These are phyloP conservation scores for Schwanniomyces pseudopolymorphus DNA, from an alignment of 805 yeast genomes.

Conservation along the genomic window DNA sequence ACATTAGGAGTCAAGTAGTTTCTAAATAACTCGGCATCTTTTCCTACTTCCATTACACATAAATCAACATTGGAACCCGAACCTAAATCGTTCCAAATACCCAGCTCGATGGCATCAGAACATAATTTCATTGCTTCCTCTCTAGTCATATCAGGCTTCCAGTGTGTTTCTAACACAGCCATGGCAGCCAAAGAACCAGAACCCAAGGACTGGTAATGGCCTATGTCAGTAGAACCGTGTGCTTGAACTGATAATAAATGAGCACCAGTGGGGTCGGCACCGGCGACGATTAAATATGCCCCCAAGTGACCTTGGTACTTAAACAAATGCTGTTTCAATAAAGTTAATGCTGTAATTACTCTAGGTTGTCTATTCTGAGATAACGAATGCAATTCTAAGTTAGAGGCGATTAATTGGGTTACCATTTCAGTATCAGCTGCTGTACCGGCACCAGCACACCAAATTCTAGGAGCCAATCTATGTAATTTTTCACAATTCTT, in stretches of 20 bases:
- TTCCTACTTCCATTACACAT: conserved; percentile 93
- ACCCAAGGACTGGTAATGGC: conserved; percentile 88
- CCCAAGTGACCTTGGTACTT: conserved; percentile 97
- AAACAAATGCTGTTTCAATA: conserved; percentile 93
- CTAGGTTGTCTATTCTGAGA: conserved; percentile 85
- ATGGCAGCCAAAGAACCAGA: conserved; percentile 98
- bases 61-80: conserved; percentile 98
- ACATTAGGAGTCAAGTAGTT: conserved; percentile 90
- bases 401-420: conserved; percentile 87
- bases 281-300: conserved; percentile 97
- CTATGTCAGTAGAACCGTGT: conserved; percentile 97
- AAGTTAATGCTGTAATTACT: conserved; percentile 88
- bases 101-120: conserved; percentile 91
- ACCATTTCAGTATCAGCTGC: conserved; percentile 99
- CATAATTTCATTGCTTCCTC: conserved; percentile 93
- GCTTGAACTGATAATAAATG: conserved; percentile 93
- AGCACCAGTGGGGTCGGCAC: conserved; percentile 94
- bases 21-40: conserved; percentile 81
- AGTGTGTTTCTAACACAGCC: conserved; percentile 91
- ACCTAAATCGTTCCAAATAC: conserved; percentile 98
- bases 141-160: conserved; percentile 74
- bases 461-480: conserved; percentile 82
- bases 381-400: conserved; percentile 85
- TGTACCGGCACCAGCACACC: conserved; percentile 99
- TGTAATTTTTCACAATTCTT: conserved; percentile 96